Percentiles rank a stretch among this genome's conserved stretches.
phyloP scores from a whole-genome alignment of 2,329 filamentous ascomycete genomes.

The Geosmithia flava region DNA sequence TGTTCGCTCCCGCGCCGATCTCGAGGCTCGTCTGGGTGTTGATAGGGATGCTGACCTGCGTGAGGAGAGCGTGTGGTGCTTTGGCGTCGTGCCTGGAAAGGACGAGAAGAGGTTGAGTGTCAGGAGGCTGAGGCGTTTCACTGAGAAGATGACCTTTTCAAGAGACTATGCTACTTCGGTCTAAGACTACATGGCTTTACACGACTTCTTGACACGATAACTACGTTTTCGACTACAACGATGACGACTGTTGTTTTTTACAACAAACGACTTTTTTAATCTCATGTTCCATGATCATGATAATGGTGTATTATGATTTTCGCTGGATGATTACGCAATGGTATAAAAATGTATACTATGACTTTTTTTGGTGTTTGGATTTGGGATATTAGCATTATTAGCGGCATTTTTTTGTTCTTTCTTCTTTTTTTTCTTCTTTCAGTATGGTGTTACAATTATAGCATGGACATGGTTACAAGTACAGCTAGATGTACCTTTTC shows the following conservation, averaged over 20 bases:
- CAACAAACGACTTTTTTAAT: not conserved
- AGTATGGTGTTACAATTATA: not conserved
- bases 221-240: too few species aligned
- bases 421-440: not conserved
- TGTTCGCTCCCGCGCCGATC: constrained; percentile 52
- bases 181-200: not conserved
- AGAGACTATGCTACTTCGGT: constrained; percentile 11
- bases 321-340: not conserved
- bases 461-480: too few species aligned
- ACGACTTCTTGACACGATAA: not conserved
- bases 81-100: constrained; percentile 27
- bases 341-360: not conserved
- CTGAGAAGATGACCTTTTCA: constrained; percentile 20
- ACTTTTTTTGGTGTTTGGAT: not conserved
- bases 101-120: constrained; percentile 30
- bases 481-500: too few species aligned
- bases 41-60: constrained; percentile 22
- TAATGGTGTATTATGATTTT: not conserved
- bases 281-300: not conserved
- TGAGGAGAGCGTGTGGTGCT: constrained; percentile 39
- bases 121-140: constrained; percentile 29
- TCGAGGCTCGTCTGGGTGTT: constrained; percentile 56
- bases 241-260: not conserved
- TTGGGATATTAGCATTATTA: not conserved
- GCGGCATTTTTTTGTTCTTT: too few species aligned